Percentiles rank a stretch among this genome's conserved stretches.
These are phyloP conservation scores for Cryphonectria carpinicola DNA, from an alignment of 2,329 filamentous ascomycete species.

Conservation along the genomic window DNA sequence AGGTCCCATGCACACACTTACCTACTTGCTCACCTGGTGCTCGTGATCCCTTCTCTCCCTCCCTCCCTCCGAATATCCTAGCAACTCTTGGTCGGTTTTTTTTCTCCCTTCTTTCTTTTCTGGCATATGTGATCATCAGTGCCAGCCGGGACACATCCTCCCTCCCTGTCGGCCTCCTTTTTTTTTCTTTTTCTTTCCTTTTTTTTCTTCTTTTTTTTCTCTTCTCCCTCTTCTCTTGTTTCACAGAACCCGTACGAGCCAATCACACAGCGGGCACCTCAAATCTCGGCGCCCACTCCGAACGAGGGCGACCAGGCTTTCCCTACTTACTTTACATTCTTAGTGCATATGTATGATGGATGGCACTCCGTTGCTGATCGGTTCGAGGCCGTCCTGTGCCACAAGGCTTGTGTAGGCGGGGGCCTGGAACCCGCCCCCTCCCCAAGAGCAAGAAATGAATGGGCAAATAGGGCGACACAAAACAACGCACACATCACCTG, in stretches of 20 bases:
- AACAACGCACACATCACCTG: background rate
- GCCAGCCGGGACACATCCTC: background rate
- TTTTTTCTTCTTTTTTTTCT: too few species aligned
- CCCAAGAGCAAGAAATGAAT: too few species aligned
- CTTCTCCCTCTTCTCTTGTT: background rate
- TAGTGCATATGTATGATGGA: background rate
- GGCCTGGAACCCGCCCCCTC: too few species aligned
- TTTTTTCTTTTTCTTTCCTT: too few species aligned
- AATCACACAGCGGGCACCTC: background rate
- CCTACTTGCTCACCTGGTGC: background rate
- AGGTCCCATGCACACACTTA: background rate
- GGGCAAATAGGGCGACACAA: background rate
- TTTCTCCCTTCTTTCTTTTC: too few species aligned
- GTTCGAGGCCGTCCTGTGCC: background rate
- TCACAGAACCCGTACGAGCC: background rate
- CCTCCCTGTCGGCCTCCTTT: background rate
- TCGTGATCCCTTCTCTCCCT: background rate
- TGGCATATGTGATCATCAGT: background rate
- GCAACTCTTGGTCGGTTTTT: background rate
- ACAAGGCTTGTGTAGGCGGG: background rate
- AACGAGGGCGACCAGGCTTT: background rate
- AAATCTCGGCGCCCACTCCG: slow-evolving; percentile 8
- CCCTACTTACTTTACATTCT: background rate
- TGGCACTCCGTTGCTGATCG: background rate
- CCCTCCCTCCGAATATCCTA: background rate